Percentiles rank a stretch among this genome's conserved stretches.
These are phyloP conservation scores for Backusella psychrophila DNA, from an alignment of 192 early-diverging fungal species.

Conservation along the genomic window DNA sequence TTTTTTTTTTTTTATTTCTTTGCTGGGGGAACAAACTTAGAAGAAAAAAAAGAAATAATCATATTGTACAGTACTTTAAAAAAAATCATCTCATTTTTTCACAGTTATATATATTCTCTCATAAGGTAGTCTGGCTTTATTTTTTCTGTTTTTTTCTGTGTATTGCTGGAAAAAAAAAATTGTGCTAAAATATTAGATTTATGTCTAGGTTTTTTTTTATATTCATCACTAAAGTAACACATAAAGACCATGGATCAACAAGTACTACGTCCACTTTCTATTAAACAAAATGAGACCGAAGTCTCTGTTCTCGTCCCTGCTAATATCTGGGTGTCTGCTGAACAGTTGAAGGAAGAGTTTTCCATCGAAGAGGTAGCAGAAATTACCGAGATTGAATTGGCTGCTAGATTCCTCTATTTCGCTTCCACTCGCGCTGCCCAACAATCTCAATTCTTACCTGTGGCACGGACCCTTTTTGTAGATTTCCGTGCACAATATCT, in stretches of 20 bases:
- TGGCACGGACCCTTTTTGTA: constrained; percentile 68
- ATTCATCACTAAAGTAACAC: not conserved
- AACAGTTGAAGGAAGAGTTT: constrained; percentile 81
- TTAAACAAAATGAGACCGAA: constrained; percentile 79
- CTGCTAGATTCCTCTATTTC: constrained; percentile 71
- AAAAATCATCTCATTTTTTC: not conserved
- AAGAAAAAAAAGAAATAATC: constrained; percentile 2
- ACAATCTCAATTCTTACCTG: constrained; percentile 64
- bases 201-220: constrained; percentile 1
- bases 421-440: constrained; percentile 39
- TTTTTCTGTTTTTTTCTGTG: not conserved
- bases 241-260: constrained; percentile 35
- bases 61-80: not conserved
- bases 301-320: constrained; percentile 80
- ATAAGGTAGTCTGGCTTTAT: not conserved
- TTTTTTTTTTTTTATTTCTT: constrained; percentile 1
- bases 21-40: constrained; percentile 6
- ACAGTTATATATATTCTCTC: not conserved
- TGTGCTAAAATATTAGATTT: constrained; percentile 1
- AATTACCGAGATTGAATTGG: constrained; percentile 67
- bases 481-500: constrained; percentile 75
- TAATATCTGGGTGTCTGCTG: constrained; percentile 86
- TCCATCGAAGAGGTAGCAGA: constrained; percentile 49
- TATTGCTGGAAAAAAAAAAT: not conserved
- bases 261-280: constrained; percentile 68